Percentiles rank a stretch among this genome's conserved stretches.
Conservation (phyloP, 306 rosid genomes). For the Citrullus colocynthis region DNA sequence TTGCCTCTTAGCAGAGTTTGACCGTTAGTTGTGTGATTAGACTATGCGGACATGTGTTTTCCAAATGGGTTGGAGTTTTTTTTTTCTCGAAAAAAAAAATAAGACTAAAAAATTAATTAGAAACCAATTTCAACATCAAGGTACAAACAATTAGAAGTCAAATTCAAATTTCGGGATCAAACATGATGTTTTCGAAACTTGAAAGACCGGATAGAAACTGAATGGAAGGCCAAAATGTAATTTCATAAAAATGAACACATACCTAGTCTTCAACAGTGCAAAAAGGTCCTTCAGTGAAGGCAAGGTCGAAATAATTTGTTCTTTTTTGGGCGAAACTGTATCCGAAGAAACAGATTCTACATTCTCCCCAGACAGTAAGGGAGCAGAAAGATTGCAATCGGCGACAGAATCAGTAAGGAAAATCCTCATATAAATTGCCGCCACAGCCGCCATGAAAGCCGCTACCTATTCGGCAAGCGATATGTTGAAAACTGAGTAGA, state of each 20-base stretch:
- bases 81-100: too few species aligned
- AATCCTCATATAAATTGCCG: slow-evolving; percentile 54
- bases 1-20: not conserved
- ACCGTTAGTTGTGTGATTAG: too few species aligned
- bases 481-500: not conserved
- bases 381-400: slow-evolving; percentile 28
- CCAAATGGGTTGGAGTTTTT: not conserved
- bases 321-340: slow-evolving; percentile 15
- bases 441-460: slow-evolving; percentile 35
- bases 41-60: too few species aligned
- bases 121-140: not conserved
- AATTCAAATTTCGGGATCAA: not conserved
- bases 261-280: slow-evolving; percentile 58
- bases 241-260: not conserved
- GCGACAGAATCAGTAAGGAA: slow-evolving; percentile 58
- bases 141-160: not conserved
- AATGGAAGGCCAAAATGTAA: not conserved
- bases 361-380: slow-evolving; percentile 38
- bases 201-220: not conserved
- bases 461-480: slow-evolving; percentile 33
- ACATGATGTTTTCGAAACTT: not conserved
- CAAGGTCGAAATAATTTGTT: slow-evolving; percentile 19
- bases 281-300: slow-evolving; percentile 43
- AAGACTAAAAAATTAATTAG: too few species aligned
- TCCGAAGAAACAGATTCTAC: slow-evolving; percentile 10